Conservation (phyloP, 1,284 basidiomycete species). For the Vanrija sp. region DNA sequence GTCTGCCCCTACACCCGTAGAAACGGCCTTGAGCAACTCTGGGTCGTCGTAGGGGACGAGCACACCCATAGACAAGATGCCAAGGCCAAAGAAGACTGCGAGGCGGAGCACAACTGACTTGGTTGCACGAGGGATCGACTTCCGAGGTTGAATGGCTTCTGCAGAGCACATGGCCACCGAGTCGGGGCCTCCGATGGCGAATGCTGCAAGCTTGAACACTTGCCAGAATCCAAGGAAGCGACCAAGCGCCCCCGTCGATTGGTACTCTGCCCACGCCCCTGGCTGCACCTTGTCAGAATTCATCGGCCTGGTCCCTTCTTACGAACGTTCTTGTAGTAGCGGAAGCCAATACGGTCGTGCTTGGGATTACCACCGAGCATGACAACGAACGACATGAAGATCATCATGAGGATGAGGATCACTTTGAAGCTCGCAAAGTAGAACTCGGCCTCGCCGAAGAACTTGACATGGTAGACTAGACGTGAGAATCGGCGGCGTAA, state of each 20-base stretch:
- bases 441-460: conserved; percentile 49
- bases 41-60: conserved; percentile 23
- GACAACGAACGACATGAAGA: conserved; percentile 62
- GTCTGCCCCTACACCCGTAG: conserved; percentile 15
- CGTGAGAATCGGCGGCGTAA: conserved; percentile 31
- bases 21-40: conserved; percentile 1
- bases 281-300: conserved; percentile 2
- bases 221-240: conserved; percentile 30
- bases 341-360: conserved; percentile 47
- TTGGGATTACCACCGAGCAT: conserved; percentile 52
- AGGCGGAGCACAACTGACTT: conserved; percentile 20
- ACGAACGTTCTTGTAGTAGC: conserved; percentile 50
- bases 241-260: conserved; percentile 9
- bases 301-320: conserved; percentile 39
- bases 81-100: conserved; percentile 59
- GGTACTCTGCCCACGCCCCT: conserved; percentile 19
- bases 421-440: conserved; percentile 65
- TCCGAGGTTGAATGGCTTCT: conserved; percentile 30
- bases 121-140: conserved; percentile 55
- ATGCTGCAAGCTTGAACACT: conserved; percentile 29
- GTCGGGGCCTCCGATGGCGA: conserved; percentile 35
- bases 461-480: conserved; percentile 7
- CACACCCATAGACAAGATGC: conserved; percentile 57
- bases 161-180: conserved; percentile 28
- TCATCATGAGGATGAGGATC: conserved; percentile 60